Evolutionary conservation across 805 yeast species (phyloP), one percentile per base, ranked within the genome.

Genomic region (Metschnikowia arizonensis): DNA sequence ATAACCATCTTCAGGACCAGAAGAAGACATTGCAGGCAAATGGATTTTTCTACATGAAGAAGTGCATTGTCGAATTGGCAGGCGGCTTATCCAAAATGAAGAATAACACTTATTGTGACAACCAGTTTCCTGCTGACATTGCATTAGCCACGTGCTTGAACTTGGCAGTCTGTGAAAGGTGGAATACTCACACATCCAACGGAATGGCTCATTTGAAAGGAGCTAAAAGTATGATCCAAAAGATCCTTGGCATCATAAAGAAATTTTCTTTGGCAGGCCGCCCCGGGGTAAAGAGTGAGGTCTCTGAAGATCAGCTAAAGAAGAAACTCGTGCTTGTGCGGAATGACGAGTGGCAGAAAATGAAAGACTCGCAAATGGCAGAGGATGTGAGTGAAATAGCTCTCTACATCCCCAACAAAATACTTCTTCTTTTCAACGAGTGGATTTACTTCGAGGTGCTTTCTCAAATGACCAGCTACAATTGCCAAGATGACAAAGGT

Each of bases 171-270:
- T 76, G 84, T 32, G 88, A 83, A 57, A 73, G 83, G 0, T 82
- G 88, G 88, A 83, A 81, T 56, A 74, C 81, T 10, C 83, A 78
- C 47, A 81, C 77, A 4, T 74, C 84, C 2, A 78, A 84, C 19
- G 87, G 88, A 10, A 78, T 82, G 44, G 82, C 84, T 2, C 88
- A 82, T 62, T 66, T 82, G 47, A 78, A 76, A 55, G 87, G 88
- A 25, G 87, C 87, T 3, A 73, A 76, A 48, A 73, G 79, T 10
- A 77, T 82, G 76, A 79, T 81, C 47, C 66, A 76, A 47, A 72
- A 73, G 47, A 75, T 78, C 10, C 58, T 68, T 45, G 49, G 54
- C 11, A 46, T 67, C 17, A 53, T 69, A 11, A 58, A 50, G 44
- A 64, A 60, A 23, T 58, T 57, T 26, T 38, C 50, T 10, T n/a